Evolutionary conservation across 768 basidiomycete species (phyloP).

Genomic region (Artomyces pyxidatus): DNA sequence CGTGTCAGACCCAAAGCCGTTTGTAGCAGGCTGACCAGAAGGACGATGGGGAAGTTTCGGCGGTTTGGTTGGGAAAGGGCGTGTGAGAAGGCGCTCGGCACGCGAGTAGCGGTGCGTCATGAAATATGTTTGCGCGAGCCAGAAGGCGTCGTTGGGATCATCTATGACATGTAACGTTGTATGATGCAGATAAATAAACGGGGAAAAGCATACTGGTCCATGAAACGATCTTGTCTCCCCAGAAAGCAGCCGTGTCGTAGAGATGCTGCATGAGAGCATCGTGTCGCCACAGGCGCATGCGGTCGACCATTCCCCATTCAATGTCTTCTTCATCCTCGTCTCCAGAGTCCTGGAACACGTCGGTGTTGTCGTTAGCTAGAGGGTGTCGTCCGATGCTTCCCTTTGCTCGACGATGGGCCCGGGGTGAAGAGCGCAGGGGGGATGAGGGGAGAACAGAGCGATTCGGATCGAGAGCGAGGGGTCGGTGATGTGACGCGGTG

Average conservation of each 20-base stretch:
- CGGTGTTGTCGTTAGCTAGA: conserved; percentile 68
- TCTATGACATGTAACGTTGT: conserved; percentile 34
- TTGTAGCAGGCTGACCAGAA: conserved; percentile 22
- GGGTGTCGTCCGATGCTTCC: conserved; percentile 49
- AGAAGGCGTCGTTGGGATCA: conserved; percentile 97
- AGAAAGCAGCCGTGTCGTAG: conserved; percentile 94
- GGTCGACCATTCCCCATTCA: conserved; percentile 85
- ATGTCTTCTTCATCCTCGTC: conserved; percentile 50
- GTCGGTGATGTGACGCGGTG: conserved; percentile 44
- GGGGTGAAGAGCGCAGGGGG: conserved; percentile 61
- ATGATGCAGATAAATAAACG: neutral
- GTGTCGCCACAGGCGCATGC: conserved; percentile 95
- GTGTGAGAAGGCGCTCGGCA: conserved; percentile 82
- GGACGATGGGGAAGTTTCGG: conserved; percentile 27
- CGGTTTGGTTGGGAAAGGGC: conserved; percentile 63
- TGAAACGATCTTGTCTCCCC: conserved; percentile 95
- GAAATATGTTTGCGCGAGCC: conserved; percentile 97
- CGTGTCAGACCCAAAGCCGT: conserved; percentile 30
- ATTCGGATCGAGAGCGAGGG: conserved; percentile 69
- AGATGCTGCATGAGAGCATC: conserved; percentile 98
- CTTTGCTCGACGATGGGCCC: conserved; percentile 46
- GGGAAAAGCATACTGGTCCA: conserved; percentile 71
- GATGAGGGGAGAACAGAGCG: conserved; percentile 70
- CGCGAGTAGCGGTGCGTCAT: conserved; percentile 93
- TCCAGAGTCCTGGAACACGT: conserved; percentile 64